These are phyloP conservation scores for Tausonia pullulans DNA, from an alignment of 1,284 basidiomycete species.

Conservation along the genomic window DNA sequence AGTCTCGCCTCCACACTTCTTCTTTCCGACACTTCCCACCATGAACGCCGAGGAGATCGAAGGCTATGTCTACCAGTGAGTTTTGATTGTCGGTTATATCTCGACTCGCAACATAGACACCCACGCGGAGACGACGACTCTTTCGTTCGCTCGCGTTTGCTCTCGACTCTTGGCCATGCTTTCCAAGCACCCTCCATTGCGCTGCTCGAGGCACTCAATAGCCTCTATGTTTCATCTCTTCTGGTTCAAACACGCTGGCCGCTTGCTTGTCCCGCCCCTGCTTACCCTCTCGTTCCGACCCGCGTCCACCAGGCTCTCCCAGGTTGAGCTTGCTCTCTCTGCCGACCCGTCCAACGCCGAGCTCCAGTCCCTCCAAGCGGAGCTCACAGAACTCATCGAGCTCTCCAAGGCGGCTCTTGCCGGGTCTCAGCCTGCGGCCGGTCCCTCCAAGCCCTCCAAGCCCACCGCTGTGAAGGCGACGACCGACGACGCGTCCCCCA, in stretches of 20 bases:
- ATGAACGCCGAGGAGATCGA: no score
- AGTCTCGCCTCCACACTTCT: no score
- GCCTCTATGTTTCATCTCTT: no score
- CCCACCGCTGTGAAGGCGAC: not conserved
- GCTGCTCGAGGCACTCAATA: not conserved
- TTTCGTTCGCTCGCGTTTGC: not conserved
- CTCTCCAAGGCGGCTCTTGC: constrained; percentile 57
- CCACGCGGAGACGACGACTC: not conserved
- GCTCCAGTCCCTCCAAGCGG: constrained; percentile 53
- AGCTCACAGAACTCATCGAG: constrained; percentile 79
- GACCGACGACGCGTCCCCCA: not conserved
- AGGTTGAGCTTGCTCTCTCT: constrained; percentile 76
- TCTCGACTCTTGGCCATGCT: no score
- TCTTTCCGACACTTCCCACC: no score
- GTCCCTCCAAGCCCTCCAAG: constrained; percentile 6
- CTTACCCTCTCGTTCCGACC: not conserved
- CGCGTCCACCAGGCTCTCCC: constrained; percentile 44
- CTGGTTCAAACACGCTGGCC: no score
- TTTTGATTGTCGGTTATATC: not conserved
- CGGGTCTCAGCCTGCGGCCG: constrained; percentile 17
- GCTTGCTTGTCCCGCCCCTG: no score
- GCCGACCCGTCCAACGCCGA: constrained; percentile 73
- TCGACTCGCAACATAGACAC: not conserved
- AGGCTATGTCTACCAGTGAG: no score
- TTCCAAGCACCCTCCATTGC: no score